Evolutionary conservation across 208 protist species (phyloP).

Genomic region (Acanthamoeba triangularis): DNA sequence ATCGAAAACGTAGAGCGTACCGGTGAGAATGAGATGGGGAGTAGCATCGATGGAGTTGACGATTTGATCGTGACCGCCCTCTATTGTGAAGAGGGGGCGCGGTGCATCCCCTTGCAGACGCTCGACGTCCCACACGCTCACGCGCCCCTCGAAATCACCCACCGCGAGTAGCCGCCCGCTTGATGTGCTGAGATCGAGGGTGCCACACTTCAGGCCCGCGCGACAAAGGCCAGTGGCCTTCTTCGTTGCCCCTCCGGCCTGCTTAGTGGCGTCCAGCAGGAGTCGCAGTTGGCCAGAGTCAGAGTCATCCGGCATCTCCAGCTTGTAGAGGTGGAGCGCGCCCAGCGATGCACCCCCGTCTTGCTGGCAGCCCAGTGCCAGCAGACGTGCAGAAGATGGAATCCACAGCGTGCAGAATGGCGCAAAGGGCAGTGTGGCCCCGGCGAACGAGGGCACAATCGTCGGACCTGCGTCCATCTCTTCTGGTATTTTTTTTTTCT

Average conservation of each 20-base stretch:
- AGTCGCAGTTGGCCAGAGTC: slow-evolving; percentile 2
- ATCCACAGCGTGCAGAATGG: not conserved
- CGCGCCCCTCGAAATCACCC: slow-evolving; percentile 7
- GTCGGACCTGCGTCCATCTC: not conserved
- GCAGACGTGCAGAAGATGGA: not conserved
- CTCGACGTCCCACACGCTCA: slow-evolving; percentile 42
- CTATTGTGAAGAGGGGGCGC: not conserved
- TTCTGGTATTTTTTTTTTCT: too few relatives aligned
- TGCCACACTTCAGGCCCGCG: slow-evolving; percentile 32
- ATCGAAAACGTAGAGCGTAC: not conserved
- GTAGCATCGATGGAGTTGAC: not conserved
- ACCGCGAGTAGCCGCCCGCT: not conserved
- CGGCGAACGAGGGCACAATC: not conserved
- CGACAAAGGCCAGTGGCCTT: not conserved
- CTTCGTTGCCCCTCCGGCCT: not conserved
- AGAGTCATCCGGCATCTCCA: not conserved
- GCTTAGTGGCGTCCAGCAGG: not conserved
- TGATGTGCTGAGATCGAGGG: not conserved
- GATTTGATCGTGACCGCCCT: not conserved
- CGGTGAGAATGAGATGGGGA: not conserved
- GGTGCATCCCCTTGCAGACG: not conserved
- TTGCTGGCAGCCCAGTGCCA: not conserved
- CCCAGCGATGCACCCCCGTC: not conserved
- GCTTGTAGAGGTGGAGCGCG: slow-evolving; percentile 15
- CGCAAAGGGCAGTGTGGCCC: not conserved